Conservation (phyloP, 2,329 filamentous ascomycete genomes). For the Monosporascus sp. region DNA sequence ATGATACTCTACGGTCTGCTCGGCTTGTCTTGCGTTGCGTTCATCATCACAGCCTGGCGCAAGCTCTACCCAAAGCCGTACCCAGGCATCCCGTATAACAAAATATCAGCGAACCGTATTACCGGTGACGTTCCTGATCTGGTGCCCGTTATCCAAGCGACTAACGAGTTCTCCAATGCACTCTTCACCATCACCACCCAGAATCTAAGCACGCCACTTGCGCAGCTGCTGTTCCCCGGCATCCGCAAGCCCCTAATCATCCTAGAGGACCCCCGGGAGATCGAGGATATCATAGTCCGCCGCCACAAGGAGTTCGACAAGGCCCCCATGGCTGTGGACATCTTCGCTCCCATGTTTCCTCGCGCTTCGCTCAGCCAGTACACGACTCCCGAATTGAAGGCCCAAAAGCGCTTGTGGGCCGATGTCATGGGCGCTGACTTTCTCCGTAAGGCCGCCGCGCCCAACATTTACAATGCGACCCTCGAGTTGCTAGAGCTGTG, state of each 20-base stretch:
- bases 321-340: slow-evolving; percentile 14
- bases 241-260: slow-evolving; percentile 15
- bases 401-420: slow-evolving; percentile 23
- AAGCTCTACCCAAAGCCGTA: slow-evolving; percentile 13
- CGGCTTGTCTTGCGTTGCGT: background rate
- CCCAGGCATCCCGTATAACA: slow-evolving; percentile 12
- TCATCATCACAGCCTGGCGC: background rate
- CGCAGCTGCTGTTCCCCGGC: slow-evolving; percentile 9
- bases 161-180: slow-evolving; percentile 2
- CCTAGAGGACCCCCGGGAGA: slow-evolving; percentile 14
- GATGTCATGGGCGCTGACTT: slow-evolving; percentile 27
- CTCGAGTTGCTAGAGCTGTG: slow-evolving; percentile 24
- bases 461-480: slow-evolving; percentile 18
- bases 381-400: slow-evolving; percentile 21
- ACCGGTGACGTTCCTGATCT: slow-evolving; percentile 10
- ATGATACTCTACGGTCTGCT: background rate
- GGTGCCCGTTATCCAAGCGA: slow-evolving; percentile 1
- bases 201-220: slow-evolving; percentile 7
- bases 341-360: slow-evolving; percentile 23
- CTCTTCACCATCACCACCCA: slow-evolving; percentile 4
- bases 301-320: slow-evolving; percentile 26
- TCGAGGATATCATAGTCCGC: slow-evolving; percentile 16
- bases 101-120: slow-evolving; percentile 7
- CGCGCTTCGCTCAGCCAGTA: slow-evolving; percentile 20
- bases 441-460: slow-evolving; percentile 22